Percentiles rank a stretch among this genome's conserved stretches.
phyloP scores from a whole-genome alignment of 441 rosid species.

The Biscutella auriculata region DNA sequence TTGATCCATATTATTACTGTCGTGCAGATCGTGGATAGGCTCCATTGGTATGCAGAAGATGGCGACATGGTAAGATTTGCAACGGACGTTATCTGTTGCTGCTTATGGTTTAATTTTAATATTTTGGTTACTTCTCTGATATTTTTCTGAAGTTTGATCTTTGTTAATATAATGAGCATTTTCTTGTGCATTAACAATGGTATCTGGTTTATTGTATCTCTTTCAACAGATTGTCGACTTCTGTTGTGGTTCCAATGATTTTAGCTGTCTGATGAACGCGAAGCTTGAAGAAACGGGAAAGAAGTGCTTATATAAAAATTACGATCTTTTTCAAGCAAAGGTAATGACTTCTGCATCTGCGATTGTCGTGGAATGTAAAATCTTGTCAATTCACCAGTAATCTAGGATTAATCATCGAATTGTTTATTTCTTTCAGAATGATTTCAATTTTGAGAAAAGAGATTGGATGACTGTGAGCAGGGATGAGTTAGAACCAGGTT shows the following conservation, averaged over 20 bases:
- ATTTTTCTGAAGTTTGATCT: background rate
- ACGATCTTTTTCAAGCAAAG: constrained; percentile 67
- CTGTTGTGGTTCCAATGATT: constrained; percentile 95
- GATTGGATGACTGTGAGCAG: constrained; percentile 69
- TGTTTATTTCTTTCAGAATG: constrained; percentile 33
- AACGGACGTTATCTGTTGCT: background rate
- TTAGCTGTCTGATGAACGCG: constrained; percentile 62
- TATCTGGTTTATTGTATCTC: constrained; percentile 16
- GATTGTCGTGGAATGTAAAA: constrained; percentile 1
- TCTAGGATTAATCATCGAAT: background rate
- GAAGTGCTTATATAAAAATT: constrained; percentile 71
- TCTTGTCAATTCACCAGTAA: background rate
- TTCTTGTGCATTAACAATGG: constrained; percentile 9
- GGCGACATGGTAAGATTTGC: constrained; percentile 66
- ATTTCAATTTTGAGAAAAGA: constrained; percentile 61
- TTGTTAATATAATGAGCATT: background rate
- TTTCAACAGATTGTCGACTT: constrained; percentile 73
- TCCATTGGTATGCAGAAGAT: constrained; percentile 71
- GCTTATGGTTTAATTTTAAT: background rate
- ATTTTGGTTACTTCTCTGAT: background rate
- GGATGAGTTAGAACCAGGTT: constrained; percentile 58
- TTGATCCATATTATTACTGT: constrained; percentile 1
- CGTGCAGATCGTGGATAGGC: constrained; percentile 73
- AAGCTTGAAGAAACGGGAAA: constrained; percentile 81
- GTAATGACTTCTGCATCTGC: constrained; percentile 26